phyloP scores from a whole-genome alignment of 176 grass and related monocot genomes.

The Bonia amplexicaulis region DNA sequence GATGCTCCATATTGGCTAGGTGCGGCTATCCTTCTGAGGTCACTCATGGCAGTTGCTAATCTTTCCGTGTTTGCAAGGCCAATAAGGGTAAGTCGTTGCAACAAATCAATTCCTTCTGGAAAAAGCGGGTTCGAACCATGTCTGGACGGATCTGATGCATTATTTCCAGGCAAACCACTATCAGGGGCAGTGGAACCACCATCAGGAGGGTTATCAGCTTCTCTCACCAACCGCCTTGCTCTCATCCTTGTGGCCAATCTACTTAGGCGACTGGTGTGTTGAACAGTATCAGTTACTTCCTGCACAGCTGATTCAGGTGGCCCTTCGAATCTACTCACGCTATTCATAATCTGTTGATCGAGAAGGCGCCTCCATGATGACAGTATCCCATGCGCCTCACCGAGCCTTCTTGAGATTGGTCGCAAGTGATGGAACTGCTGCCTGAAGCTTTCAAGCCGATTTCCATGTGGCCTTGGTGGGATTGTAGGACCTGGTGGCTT shows the following conservation, averaged over 20 bases:
- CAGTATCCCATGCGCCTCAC: constrained; percentile 74
- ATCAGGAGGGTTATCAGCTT: constrained; percentile 37
- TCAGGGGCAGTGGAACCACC: constrained; percentile 28
- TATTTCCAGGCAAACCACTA: constrained; percentile 36
- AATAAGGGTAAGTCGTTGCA: constrained; percentile 64
- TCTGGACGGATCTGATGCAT: constrained; percentile 35
- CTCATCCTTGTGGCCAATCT: constrained; percentile 55
- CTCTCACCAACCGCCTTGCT: constrained; percentile 56
- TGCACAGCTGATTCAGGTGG: constrained; percentile 45
- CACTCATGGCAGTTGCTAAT: constrained; percentile 55
- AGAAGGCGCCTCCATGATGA: constrained; percentile 72
- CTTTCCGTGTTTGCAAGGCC: constrained; percentile 63
- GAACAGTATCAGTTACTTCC: constrained; percentile 57
- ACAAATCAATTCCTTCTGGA: constrained; percentile 62
- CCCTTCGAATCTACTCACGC: constrained; percentile 44
- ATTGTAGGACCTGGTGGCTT: constrained; percentile 45
- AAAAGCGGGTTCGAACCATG: constrained; percentile 43
- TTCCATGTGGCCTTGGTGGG: constrained; percentile 77
- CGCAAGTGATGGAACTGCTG: constrained; percentile 87
- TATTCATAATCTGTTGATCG: constrained; percentile 66
- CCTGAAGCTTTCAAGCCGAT: constrained; percentile 90
- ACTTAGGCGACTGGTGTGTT: constrained; percentile 29
- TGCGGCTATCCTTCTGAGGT: constrained; percentile 68
- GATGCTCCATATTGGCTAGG: constrained; percentile 55
- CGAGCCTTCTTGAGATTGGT: constrained; percentile 83